Base-by-base conservation (phyloP, 2,329 filamentous ascomycete genomes). In the Microsporum audouinii region DNA sequence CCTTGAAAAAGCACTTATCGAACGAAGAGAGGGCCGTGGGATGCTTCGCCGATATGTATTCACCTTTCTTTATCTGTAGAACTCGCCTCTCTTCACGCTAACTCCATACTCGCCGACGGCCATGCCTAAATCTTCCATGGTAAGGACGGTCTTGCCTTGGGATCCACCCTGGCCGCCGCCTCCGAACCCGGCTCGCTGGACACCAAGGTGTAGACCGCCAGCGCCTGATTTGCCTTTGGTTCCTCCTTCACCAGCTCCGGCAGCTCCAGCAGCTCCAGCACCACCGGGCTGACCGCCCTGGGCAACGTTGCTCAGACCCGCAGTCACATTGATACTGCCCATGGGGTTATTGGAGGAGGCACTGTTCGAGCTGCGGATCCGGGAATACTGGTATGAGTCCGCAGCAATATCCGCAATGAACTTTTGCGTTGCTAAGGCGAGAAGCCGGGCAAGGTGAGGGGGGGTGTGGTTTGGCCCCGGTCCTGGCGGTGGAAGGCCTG, bases 41-140 rank as follows among this genome's bases (percentile, higher is more conserved):
- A 5, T 41, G 29, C 8, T 27, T 17, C 36, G 6, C 36, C 14
- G 39, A 6, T 8, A 29, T 14, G 4, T 2, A 23, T n/a, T 56
- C 8, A 33, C 29, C 5, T 34, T 79, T 41, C 5, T 34, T 79
- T 73, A 96, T 69, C 91, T 83, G 74, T 99, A 99, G 72, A 97
- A 99, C 77, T 99, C 94, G 71, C 92, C 91, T 65, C 94, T 83
- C 84, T 96, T 97, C 59, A 97, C 88, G 72, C 96, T 99, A 59
- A 99, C 91, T 0, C 94, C 94, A 72, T 97, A 99, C 79, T 99
- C 94, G 36, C 89, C 89, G 34, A 97, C 92, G 0, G 94, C 94
- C 91, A 97, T 97, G 14, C 94, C 94, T 68, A 99, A 75, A 73
- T 99, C 94, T 76, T 99, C 94, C 94, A 99, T 97, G 0, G 94